Base-by-base conservation (phyloP, 495 filamentous ascomycete species). In the Hypoxylon lienhwacheense region DNA sequence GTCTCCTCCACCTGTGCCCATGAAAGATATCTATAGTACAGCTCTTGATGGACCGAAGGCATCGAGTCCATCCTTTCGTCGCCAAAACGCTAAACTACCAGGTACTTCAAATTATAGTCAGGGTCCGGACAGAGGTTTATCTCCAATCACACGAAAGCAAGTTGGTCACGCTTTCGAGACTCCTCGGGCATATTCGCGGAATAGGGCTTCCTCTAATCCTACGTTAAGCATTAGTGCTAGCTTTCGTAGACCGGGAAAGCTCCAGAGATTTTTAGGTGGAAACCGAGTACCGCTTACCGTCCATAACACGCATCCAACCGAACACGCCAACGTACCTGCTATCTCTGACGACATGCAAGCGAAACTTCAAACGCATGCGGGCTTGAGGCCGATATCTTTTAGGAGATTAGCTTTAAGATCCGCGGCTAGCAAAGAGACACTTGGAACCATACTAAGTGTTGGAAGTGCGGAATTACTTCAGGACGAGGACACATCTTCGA, bases 371-470 rank as follows among this genome's bases (percentile, higher is more conserved):
- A 65, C 64, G 31, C 73, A 65, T 22, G 34, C 59, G 10, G 55
- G 61, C 26, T 40, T 55, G 14, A 61, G 64, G 20, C 63, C 68
- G 7, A 46, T 66, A 20, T 54, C 66, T 7, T 67, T 66, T 1
- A 74, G 67, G 46, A 61, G 55, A 43, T 50, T 73, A n/a, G 63
- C 63, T 11, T 41, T 71, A 31, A 69, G 53, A 39, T 59, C 65
- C 2, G 65, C 66, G 4, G 47, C 66, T 4, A 73, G 69, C 41
- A 56, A 68, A 47, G 73, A 76, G 26, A 72, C 72, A 6, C 51
- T 73, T 3, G 72, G 65, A 40, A 74, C 70, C 22, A 76, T 75
- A 24, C 68, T 76, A 31, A 71, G 68, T 52, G 69, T 72, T 22
- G 69, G 65, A 26, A 71, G 69, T 35, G 32, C 66, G 19, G 71